Evolutionary conservation across 2,329 filamentous ascomycete genomes (phyloP), one percentile per base, ranked within the genome.

Genomic region (Hortaea sp.): DNA sequence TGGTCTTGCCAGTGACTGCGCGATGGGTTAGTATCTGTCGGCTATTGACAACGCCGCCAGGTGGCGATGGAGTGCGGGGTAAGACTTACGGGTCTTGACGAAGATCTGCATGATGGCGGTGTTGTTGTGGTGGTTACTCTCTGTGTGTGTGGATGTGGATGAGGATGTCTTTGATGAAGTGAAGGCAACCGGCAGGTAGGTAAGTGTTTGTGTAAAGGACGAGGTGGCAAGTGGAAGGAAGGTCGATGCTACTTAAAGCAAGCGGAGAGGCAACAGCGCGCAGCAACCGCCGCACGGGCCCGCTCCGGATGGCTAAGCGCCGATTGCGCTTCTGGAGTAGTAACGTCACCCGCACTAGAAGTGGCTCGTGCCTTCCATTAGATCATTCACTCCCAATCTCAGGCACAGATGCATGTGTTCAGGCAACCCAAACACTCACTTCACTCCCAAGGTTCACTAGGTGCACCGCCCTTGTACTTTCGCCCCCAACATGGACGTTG

Each of bases 11-110:
- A 52, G 79, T 82, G 45, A 82, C 76, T 79, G 62, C 44, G 43
- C 55, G 39, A 41, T 29, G 38, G 54, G 63, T 68, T 58, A 69
- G 69, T 62, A 6, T 35, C 20, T 5, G 9, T 35, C 39, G 7
- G n/a, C 20, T 27, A n/a, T 35, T 13, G 4, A 35, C n/a, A 41
- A 41, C 28, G 12, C 31, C 5, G 27, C 30, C 31, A 32, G 41
- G 13, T 29, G 42, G 45, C 42, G 44, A 47, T 53, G 53, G 51
- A 50, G 54, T 51, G 59, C 57, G 56, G 57, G 54, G 59, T 62
- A 58, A 32, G 61, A 83, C 84, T 78, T 76, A 88, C 84, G 79
- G 60, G 88, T 95, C 83, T 95, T 95, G 63, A 95, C 89, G 72
- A 95, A 95, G 78, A 95, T 95, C 79, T 95, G 89, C 89, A 95